phyloP scores from a whole-genome alignment of 208 protist species.

The Leishmania martiniquensis region DNA sequence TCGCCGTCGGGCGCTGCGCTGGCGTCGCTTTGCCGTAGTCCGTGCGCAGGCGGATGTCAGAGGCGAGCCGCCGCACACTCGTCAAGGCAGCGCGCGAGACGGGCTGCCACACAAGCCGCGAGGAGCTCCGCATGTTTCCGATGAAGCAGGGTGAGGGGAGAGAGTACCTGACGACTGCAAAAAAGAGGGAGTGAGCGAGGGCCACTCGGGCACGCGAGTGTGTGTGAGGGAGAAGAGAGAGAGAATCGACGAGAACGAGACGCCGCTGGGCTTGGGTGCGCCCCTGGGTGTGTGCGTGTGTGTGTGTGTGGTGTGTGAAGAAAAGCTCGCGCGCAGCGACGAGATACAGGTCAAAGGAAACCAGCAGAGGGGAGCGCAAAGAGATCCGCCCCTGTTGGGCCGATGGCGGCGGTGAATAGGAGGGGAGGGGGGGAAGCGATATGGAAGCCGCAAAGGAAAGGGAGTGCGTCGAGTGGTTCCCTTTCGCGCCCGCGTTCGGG shows the following conservation, averaged over 20 bases:
- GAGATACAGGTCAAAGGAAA: neutral
- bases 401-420: neutral
- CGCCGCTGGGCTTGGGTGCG: neutral
- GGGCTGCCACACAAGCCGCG: conserved; percentile 65
- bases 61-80: conserved; percentile 23
- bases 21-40: conserved; percentile 75
- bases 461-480: neutral
- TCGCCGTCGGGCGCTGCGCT: conserved; percentile 61
- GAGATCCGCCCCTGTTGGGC: neutral
- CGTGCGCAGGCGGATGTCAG: conserved; percentile 58
- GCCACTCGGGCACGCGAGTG: too few species aligned
- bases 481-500: neutral
- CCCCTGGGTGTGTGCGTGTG: neutral
- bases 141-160: neutral
- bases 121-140: conserved; percentile 37
- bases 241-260: neutral
- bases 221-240: too few species aligned
- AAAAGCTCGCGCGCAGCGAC: neutral
- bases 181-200: neutral
- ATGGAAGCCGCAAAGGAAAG: neutral
- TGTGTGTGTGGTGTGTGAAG: neutral
- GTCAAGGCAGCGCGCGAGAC: conserved; percentile 22
- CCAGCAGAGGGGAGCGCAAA: neutral
- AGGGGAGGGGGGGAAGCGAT: neutral
- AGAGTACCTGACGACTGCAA: neutral